Base-by-base conservation (phyloP, 2,329 filamentous ascomycete species). In the Penicillium paneum region DNA sequence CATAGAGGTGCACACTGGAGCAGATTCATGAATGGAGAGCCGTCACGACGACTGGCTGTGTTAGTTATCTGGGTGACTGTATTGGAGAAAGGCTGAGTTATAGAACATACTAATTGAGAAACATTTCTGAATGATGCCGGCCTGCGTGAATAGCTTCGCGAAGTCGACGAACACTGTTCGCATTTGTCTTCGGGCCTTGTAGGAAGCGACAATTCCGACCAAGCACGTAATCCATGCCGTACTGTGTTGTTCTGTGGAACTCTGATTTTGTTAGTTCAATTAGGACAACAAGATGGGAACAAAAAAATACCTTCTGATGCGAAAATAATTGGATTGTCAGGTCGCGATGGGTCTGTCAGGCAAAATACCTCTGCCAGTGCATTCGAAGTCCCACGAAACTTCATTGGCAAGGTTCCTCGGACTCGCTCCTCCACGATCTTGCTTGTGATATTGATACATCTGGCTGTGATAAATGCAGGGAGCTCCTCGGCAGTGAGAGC, bases 121-220 rank as follows among this genome's bases (percentile, higher is more conserved):
- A 84, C 0, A 89, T 83, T 64, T 92, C 89, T 50, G 81, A 88
- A 59, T 87, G 83, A 63, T 91, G 88, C 61, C 83, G 80, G n/a
- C 86, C 86, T 1, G 78, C 81, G 8, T 77, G 70, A 11, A 88
- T 73, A 28, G 84, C 84, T 38, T 87, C 81, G 31, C 81, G 78
- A 11, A 92, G 76, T 49, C 89, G 78, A 50, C 78, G 73, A 0
- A 88, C 78, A 47, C 84, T 88, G 57, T 81, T 79, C 0, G 77
- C 78, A 59, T 87, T 87, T 6, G 88, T 91, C 63, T 82, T 83
- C 0, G 88, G 88, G 0, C 89, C 89, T 68, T 91, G 89, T 1
- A 92, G 79, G 64, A 92, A 91, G 8, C 89, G 83, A 63, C 89
- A 91, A 59, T 92, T 92, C 31, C 87, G 83, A 0, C 89, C 89